phyloP scores from a whole-genome alignment of 2,329 filamentous ascomycete species.

The Nannizzia gypsea region DNA sequence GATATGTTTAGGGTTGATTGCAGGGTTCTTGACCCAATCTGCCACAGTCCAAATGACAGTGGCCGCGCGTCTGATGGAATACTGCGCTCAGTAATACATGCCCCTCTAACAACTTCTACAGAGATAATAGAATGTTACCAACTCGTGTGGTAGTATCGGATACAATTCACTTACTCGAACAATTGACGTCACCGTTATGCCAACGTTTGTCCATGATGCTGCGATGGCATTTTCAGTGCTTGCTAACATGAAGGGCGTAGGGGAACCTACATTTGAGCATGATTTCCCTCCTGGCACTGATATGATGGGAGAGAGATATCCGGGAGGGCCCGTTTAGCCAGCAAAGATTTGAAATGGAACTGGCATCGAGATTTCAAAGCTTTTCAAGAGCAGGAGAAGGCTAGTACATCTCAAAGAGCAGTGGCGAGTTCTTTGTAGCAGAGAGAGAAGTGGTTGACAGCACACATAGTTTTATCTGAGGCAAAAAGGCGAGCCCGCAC shows the following conservation, averaged over 20 bases:
- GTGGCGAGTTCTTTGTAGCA: too few relatives aligned
- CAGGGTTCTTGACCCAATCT: slow-evolving; percentile 13
- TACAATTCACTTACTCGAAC: too few relatives aligned
- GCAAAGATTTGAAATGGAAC: neutral
- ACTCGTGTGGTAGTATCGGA: too few relatives aligned
- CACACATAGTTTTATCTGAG: too few relatives aligned
- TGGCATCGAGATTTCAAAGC: neutral
- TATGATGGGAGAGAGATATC: neutral
- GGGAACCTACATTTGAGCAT: slow-evolving; percentile 15
- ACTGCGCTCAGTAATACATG: too few relatives aligned
- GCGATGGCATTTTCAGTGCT: slow-evolving; percentile 17
- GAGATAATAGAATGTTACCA: too few relatives aligned
- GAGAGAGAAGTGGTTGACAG: too few relatives aligned
- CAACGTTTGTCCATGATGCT: neutral
- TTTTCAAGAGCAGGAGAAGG: neutral
- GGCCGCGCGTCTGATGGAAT: too few relatives aligned
- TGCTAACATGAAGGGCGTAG: slow-evolving; percentile 16
- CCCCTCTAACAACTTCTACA: too few relatives aligned
- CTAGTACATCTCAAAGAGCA: neutral
- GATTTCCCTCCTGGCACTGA: slow-evolving; percentile 3
- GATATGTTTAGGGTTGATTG: slow-evolving; percentile 11
- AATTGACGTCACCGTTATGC: too few relatives aligned
- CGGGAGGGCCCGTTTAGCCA: neutral
- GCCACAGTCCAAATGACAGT: slow-evolving; percentile 9
- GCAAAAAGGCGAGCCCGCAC: too few relatives aligned